phyloP scores from a whole-genome alignment of 257 asterid genomes.

The Vinca minor region DNA sequence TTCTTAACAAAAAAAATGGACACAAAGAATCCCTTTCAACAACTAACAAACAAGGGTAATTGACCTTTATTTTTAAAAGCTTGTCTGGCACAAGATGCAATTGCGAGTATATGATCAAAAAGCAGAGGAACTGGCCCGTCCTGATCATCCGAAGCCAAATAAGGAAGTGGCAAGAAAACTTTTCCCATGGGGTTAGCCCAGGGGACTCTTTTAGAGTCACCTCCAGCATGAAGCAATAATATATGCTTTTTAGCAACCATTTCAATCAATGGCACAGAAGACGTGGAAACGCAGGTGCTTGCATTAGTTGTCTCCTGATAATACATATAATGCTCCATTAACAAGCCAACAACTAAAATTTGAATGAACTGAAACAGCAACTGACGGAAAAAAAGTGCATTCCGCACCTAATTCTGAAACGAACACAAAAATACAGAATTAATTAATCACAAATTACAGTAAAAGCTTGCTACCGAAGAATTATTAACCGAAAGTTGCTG shows the following conservation, averaged over 20 bases:
- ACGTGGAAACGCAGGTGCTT: conserved; percentile 23
- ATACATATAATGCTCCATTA: conserved; percentile 18
- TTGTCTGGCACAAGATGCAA: conserved; percentile 87
- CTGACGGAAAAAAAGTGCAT: neutral
- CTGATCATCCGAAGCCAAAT: conserved; percentile 81
- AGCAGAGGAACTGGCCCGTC: conserved; percentile 94
- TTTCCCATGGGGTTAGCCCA: conserved; percentile 99
- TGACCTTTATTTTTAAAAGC: conserved; percentile 76
- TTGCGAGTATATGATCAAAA: conserved; percentile 92
- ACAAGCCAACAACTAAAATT: conserved; percentile 6
- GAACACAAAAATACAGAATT: neutral
- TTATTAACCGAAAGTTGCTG: conserved; percentile 15
- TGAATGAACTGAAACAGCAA: neutral
- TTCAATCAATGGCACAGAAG: conserved; percentile 42
- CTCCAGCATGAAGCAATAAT: conserved; percentile 92
- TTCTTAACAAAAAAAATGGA: conserved; percentile 16
- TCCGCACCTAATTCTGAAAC: too few species aligned
- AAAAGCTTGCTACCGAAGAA: neutral
- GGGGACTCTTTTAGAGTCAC: conserved; percentile 96
- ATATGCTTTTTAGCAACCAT: conserved; percentile 62
- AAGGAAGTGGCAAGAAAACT: conserved; percentile 93
- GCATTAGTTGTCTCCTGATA: conserved; percentile 41
- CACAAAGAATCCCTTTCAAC: conserved; percentile 17
- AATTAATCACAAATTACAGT: neutral
- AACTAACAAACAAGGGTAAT: conserved; percentile 27